Conservation (phyloP, 2,329 filamentous ascomycete species). For the Diplocarpon rosae region DNA sequence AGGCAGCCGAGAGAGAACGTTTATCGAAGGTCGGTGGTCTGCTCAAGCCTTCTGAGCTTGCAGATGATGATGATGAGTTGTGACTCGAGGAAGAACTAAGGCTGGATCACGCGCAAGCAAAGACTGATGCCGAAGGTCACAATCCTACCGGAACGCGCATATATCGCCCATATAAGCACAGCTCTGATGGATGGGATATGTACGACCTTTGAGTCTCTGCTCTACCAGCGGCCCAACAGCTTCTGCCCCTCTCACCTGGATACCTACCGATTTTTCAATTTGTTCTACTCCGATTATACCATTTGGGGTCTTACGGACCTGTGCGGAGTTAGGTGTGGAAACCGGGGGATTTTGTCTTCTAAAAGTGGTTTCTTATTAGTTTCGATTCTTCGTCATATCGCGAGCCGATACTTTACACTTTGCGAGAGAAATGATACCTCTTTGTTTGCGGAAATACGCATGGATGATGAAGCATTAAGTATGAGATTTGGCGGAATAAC, state of each 20-base stretch:
- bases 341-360: slow-evolving; percentile 21
- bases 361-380: slow-evolving; percentile 25
- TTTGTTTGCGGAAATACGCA: slow-evolving; percentile 9
- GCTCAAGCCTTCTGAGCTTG: slow-evolving; percentile 94
- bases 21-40: slow-evolving; percentile 91
- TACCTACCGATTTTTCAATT: slow-evolving; percentile 12
- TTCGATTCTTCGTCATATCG: slow-evolving; percentile 20
- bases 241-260: slow-evolving; percentile 16
- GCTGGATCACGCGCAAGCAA: slow-evolving; percentile 36
- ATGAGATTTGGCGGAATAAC: neutral
- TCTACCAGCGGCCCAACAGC: slow-evolving; percentile 2
- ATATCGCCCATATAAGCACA: slow-evolving; percentile 17
- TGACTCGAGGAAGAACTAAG: slow-evolving; percentile 69
- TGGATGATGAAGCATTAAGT: slow-evolving; percentile 12
- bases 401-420: slow-evolving; percentile 19
- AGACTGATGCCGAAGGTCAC: slow-evolving; percentile 6
- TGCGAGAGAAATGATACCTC: slow-evolving; percentile 17
- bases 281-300: slow-evolving; percentile 14
- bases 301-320: slow-evolving; percentile 13
- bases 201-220: slow-evolving; percentile 42
- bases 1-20: slow-evolving; percentile 80
- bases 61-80: slow-evolving; percentile 73
- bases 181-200: slow-evolving; percentile 53
- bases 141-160: slow-evolving; percentile 8
- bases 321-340: slow-evolving; percentile 18